Evolutionary conservation across 306 rosid species (phyloP), one percentile per base, ranked within the genome.

Genomic region (Morella rubra): DNA sequence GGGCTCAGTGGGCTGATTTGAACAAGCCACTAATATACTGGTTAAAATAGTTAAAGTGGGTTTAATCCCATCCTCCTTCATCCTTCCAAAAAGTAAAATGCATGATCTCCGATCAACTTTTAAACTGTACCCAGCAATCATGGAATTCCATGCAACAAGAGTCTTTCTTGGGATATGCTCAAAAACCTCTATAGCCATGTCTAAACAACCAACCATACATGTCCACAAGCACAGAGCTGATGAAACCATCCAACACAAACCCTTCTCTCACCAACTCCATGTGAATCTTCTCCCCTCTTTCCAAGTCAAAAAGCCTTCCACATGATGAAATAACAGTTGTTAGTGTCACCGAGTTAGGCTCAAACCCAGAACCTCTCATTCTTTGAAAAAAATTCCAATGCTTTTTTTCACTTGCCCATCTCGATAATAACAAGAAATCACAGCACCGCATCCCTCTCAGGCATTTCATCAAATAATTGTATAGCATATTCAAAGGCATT

Each of bases 141-240:
- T 79, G 70, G 96, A 85, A 80, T 93, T 93, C 94, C 96, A 93
- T 72, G 98, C 84, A 81, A 93, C 80, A n/a, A n/a, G 42, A 75
- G 86, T 87, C 89, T 86, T 93, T 61, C 70, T 76, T 18, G 93
- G 86, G 51, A 90, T 89, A 64, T 86, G 81, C 81, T 89, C 89
- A 54, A 93, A 93, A 82, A 90, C 79, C 77, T 87, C 89, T 60
- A 68, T 75, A 15, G 98, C 94, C 86, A 80, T 73, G 66, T 89
- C 86, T 69, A 93, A 72, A 69, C 81, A 85, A 40, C 94, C 90
- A 37, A n/a, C 94, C 98, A 80, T 93, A 93, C 96, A 90, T 89
- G 77, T 90, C 96, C 76, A 93, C 93, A 54, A 93, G 91, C 71
- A 91, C 87, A 80, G 93, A 85, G 80, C 82, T 65, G 74, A 85